Percentiles rank a stretch among this genome's conserved stretches.
These are phyloP conservation scores for Trichophyton simii DNA, from an alignment of 2,329 filamentous ascomycete species.

Conservation along the genomic window DNA sequence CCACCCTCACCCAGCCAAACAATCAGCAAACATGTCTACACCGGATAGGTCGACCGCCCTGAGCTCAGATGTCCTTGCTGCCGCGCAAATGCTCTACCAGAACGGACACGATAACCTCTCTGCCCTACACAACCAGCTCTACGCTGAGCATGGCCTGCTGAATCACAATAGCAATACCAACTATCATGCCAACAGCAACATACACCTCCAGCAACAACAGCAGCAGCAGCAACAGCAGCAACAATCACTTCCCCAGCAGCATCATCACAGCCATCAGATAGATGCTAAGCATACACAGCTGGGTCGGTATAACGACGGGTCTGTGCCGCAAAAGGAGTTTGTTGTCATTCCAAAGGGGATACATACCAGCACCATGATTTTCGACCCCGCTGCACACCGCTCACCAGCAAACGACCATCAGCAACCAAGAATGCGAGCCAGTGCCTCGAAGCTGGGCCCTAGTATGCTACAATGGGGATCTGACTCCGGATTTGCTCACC, in stretches of 20 bases:
- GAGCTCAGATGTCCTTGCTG: slow-evolving; percentile 44
- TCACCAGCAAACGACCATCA: slow-evolving; percentile 23
- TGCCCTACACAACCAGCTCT: slow-evolving; percentile 20
- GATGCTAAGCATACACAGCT: neutral
- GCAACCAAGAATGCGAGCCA: neutral
- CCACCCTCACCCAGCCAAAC: slow-evolving; percentile 20
- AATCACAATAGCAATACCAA: neutral
- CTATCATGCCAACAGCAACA: neutral
- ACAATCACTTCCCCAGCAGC: neutral
- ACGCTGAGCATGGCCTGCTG: slow-evolving; percentile 11
- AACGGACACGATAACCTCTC: slow-evolving; percentile 23
- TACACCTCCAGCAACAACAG: neutral
- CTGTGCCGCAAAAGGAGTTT: neutral
- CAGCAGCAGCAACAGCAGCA: neutral
- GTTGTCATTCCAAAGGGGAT: slow-evolving; percentile 15
- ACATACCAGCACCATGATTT: slow-evolving; percentile 29
- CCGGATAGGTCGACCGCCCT: slow-evolving; percentile 17
- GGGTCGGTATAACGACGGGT: neutral
- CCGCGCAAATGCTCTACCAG: slow-evolving; percentile 39
- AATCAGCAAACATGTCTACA: neutral
- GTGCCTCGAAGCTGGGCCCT: slow-evolving; percentile 13
- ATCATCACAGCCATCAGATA: neutral
- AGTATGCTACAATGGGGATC: slow-evolving; percentile 52
- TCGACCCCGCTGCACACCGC: slow-evolving; percentile 24
- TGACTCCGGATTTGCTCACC: slow-evolving; percentile 50